Evolutionary conservation across 352 stramenopile genomes (phyloP).

Genomic region (Phytopythium cucurbitacearum): DNA sequence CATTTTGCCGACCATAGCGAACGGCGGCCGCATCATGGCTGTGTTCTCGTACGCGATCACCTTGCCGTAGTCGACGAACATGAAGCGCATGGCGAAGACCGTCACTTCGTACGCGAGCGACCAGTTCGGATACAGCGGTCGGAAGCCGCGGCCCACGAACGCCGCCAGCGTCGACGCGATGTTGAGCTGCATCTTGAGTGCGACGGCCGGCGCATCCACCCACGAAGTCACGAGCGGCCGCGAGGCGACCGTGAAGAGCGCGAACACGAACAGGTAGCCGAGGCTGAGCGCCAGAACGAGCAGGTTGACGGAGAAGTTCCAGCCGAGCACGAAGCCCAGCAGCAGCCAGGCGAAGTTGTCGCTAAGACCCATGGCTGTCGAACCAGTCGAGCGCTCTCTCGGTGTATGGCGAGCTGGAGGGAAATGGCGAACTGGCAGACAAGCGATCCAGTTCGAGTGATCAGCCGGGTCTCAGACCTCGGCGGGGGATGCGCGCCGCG

Average conservation of each 20-base stretch:
- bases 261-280: conserved; percentile 4
- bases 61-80: conserved; percentile 21
- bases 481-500: too few relatives aligned
- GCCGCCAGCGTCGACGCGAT: conserved; percentile 7
- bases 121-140: conserved; percentile 21
- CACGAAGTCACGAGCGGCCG: conserved; percentile 10
- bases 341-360: background rate
- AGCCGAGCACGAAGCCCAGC: conserved; percentile 4
- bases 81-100: conserved; percentile 20
- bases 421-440: too few relatives aligned
- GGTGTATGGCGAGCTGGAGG: too few relatives aligned
- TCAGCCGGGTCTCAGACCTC: too few relatives aligned
- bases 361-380: too few relatives aligned
- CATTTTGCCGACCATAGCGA: conserved; percentile 15
- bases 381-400: too few relatives aligned
- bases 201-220: conserved; percentile 7
- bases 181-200: conserved; percentile 10
- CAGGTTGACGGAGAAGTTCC: conserved; percentile 4
- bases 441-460: too few relatives aligned
- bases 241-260: conserved; percentile 2
- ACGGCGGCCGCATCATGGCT: conserved; percentile 13
- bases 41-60: conserved; percentile 17
- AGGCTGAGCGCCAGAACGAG: background rate
- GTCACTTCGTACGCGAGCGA: conserved; percentile 26
- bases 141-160: conserved; percentile 11